phyloP scores from a whole-genome alignment of 495 filamentous ascomycete genomes.

The Penicillium mononematosum region DNA sequence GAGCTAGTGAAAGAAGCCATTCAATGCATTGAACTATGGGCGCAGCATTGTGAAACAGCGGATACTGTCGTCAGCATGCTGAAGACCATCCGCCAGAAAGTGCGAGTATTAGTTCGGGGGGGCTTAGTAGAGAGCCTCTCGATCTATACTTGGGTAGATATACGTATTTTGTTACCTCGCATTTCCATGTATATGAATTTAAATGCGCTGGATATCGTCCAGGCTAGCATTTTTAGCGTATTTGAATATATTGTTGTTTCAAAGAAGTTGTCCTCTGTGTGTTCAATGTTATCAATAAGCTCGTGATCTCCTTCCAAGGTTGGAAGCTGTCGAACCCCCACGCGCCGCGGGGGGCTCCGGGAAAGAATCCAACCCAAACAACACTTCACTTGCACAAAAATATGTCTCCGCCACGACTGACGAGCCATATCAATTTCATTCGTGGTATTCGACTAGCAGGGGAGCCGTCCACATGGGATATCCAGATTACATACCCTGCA shows the following conservation, averaged over 20 bases:
- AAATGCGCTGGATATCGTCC: background rate
- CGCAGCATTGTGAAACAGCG: conserved; percentile 15
- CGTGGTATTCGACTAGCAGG: conserved; percentile 40
- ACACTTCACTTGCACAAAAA: background rate
- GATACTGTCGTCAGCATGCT: conserved; percentile 22
- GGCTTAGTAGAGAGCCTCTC: background rate
- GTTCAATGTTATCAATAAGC: conserved; percentile 1
- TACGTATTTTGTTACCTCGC: background rate
- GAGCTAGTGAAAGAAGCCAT: conserved; percentile 16
- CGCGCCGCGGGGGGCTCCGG: background rate
- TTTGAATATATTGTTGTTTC: background rate
- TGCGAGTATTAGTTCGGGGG: conserved; percentile 8
- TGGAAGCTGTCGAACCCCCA: background rate
- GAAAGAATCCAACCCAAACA: background rate
- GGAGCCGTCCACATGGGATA: conserved; percentile 40
- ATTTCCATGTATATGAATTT: conserved; percentile 3
- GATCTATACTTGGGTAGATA: background rate
- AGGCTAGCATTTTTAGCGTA: background rate
- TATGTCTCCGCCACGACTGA: conserved; percentile 31
- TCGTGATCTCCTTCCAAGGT: background rate
- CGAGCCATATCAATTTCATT: conserved; percentile 28
- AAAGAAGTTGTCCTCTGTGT: background rate
- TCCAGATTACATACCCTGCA: conserved; percentile 32
- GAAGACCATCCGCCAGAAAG: conserved; percentile 22
- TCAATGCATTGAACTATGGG: conserved; percentile 16